These are phyloP conservation scores for Plasmodium relictum DNA, from an alignment of 169 alveolate genomes.

Conservation along the genomic window DNA sequence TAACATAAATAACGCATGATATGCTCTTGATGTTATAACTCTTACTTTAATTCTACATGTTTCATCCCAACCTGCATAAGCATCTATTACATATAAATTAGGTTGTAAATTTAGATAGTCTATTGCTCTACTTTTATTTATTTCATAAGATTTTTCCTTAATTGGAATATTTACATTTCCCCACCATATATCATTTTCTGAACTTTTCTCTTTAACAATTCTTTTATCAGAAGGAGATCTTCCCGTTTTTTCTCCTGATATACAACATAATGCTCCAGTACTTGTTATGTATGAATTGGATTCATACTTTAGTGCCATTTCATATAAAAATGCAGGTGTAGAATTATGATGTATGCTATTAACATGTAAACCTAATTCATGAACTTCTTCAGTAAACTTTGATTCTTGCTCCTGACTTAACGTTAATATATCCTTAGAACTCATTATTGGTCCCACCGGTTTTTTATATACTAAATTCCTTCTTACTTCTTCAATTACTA, in stretches of 20 bases:
- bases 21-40: constrained; percentile 94
- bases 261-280: constrained; percentile 91
- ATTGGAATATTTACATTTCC: constrained; percentile 95
- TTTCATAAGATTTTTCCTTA: constrained; percentile 88
- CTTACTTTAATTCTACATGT: constrained; percentile 92
- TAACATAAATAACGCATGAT: constrained; percentile 98
- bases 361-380: constrained; percentile 78
- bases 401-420: constrained; percentile 74
- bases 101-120: constrained; percentile 92
- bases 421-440: constrained; percentile 68
- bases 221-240: constrained; percentile 95
- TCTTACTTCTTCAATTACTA: constrained; percentile 56
- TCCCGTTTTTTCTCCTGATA: constrained; percentile 92
- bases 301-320: constrained; percentile 88
- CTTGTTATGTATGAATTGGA: constrained; percentile 85
- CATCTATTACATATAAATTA: constrained; percentile 94
- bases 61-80: constrained; percentile 98
- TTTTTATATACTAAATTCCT: constrained; percentile 44
- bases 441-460: constrained; percentile 75
- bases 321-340: constrained; percentile 82
- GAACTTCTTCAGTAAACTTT: constrained; percentile 56
- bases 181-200: constrained; percentile 95
- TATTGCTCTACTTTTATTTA: constrained; percentile 93
- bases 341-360: constrained; percentile 80
- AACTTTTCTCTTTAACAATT: constrained; percentile 90